Evolutionary conservation across 2,329 filamentous ascomycete species (phyloP), one percentile per base, ranked within the genome.

Genomic region (Dactylellina sp.): DNA sequence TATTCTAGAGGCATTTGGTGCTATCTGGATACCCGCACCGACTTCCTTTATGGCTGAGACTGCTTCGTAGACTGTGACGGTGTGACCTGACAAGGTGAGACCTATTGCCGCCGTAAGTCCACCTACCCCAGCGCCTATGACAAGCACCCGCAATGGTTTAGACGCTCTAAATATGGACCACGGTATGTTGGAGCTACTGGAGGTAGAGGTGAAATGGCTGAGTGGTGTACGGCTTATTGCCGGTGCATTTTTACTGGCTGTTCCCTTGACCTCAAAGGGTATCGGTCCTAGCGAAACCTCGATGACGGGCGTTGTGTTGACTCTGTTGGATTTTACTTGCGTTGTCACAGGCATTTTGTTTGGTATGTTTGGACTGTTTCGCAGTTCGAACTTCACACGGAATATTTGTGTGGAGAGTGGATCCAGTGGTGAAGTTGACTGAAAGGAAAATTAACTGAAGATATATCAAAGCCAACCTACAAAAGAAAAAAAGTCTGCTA

Each of bases 1-100:
- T 5, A 87, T 80, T 7, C 83, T 81, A 1, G 84, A 84, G 0
- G 83, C 81, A 61, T 85, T 85, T 3, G 85, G 84, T 0, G 84
- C 85, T 2, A 86, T 80, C 74, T 86, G 85, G n/a, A 86, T 80
- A 0, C 85, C 85, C 12, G 84, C 85, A 6, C 85, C 85, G 22
- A 86, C 81, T 81, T 86, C 75, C 37, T 52, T 53, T 12, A 52
- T 74, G n/a, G 61, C 50, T 22, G 68, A 46, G 52, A 56, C 63
- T 7, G 35, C 28, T 50, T 57, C 50, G 46, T 50, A 56, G 42
- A 68, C 24, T 32, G 40, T 56, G 20, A 56, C 61, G 7, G 9
- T 52, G 35, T 74, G 70, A 2, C 70, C 70, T 0, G 70, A 47
- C 12, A 66, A n/a, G 0, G 59, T 20, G 2, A 74, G 35, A 14